phyloP scores from a whole-genome alignment of 306 rosid species.

The Fragaria iinumae region DNA sequence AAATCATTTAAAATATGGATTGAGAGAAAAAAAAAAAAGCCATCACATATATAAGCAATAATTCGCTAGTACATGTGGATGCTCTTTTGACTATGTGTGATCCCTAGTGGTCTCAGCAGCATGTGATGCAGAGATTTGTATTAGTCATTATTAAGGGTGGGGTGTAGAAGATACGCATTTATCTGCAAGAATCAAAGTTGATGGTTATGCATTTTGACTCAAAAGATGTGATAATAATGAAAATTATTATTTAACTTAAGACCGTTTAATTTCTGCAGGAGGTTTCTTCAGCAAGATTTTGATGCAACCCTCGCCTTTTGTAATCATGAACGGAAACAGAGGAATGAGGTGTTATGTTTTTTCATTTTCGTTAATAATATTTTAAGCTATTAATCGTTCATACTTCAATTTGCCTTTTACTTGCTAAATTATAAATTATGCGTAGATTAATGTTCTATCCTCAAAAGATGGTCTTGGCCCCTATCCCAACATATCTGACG shows the following conservation, averaged over 20 bases:
- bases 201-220: background rate
- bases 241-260: background rate
- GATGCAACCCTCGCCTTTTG: conserved; percentile 84
- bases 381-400: background rate
- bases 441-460: background rate
- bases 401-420: background rate
- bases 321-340: conserved; percentile 90
- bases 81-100: background rate
- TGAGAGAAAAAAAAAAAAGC: background rate
- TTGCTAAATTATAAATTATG: background rate
- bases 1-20: background rate
- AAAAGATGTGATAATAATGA: background rate
- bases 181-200: background rate
- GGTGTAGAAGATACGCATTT: background rate
- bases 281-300: conserved; percentile 96
- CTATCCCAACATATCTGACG: conserved; percentile 6
- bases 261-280: conserved; percentile 52
- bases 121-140: background rate
- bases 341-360: conserved; percentile 67
- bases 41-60: background rate
- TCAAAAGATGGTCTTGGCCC: background rate
- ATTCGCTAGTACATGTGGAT: background rate
- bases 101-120: background rate
- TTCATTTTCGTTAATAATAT: background rate
- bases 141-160: background rate